phyloP scores from a whole-genome alignment of 345 rosid species.

The Orychophragmus violaceus region DNA sequence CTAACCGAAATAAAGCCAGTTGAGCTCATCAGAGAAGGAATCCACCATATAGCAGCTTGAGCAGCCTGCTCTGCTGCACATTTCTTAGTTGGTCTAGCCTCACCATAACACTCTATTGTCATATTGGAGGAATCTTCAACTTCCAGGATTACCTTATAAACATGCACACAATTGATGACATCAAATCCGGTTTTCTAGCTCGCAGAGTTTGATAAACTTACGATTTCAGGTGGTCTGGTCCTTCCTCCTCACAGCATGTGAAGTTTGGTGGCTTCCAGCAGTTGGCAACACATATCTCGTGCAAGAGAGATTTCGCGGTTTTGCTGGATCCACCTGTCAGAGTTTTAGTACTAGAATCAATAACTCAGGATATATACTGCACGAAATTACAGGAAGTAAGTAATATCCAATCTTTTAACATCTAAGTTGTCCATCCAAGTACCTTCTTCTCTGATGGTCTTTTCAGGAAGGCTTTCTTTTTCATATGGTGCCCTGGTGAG shows the following conservation, averaged over 20 bases:
- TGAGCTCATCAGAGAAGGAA: conserved; percentile 22
- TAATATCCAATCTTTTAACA: background rate
- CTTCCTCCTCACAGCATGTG: conserved; percentile 64
- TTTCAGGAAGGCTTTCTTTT: conserved; percentile 13
- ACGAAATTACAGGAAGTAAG: background rate
- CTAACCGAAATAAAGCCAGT: background rate
- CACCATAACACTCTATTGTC: conserved; percentile 58
- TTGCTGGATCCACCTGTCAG: conserved; percentile 37
- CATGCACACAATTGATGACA: background rate
- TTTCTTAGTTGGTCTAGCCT: conserved; percentile 51
- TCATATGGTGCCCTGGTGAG: conserved; percentile 10
- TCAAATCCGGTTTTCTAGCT: background rate
- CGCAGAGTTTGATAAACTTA: conserved; percentile 34
- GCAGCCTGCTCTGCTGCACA: conserved; percentile 84
- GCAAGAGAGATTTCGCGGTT: conserved; percentile 56
- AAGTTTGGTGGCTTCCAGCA: conserved; percentile 65
- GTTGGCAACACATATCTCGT: conserved; percentile 56
- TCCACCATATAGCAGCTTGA: conserved; percentile 15
- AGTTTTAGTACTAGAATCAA: background rate
- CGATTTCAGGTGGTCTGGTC: conserved; percentile 64
- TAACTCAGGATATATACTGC: conserved; percentile 3
- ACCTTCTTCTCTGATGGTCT: conserved; percentile 17
- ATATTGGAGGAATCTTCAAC: conserved; percentile 45
- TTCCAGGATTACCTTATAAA: conserved; percentile 45
- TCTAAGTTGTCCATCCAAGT: background rate